These are phyloP conservation scores for Pseudozyma sp. DNA, from an alignment of 1,284 basidiomycete species.

Conservation along the genomic window DNA sequence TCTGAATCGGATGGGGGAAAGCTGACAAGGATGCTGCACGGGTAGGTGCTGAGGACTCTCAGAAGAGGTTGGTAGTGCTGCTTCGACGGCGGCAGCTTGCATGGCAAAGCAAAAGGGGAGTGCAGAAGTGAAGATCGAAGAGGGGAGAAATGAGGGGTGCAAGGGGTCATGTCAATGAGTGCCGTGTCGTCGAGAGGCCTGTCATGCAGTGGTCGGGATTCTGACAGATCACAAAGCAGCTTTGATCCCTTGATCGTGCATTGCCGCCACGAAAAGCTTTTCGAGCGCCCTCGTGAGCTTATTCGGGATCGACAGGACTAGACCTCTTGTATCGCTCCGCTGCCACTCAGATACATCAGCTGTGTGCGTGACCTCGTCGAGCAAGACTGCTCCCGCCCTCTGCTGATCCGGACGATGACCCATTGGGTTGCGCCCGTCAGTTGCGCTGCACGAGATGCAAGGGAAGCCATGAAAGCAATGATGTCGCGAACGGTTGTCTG, in stretches of 20 bases:
- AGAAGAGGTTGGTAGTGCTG: slow-evolving; percentile 2
- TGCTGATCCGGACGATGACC: too few relatives aligned
- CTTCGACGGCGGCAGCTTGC: slow-evolving; percentile 34
- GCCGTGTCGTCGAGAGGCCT: slow-evolving; percentile 16
- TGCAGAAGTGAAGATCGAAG: slow-evolving; percentile 2
- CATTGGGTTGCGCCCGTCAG: too few relatives aligned
- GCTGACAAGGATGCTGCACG: slow-evolving; percentile 1
- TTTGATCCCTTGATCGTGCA: background rate
- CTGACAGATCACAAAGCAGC: slow-evolving; percentile 6
- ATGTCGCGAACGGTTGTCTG: too few relatives aligned
- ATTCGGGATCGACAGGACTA: background rate
- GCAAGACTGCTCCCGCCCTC: too few relatives aligned
- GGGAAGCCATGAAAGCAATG: too few relatives aligned
- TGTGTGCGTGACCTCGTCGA: too few relatives aligned
- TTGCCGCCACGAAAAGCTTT: background rate
- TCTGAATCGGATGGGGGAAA: slow-evolving; percentile 9
- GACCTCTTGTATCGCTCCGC: too few relatives aligned
- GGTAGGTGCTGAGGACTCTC: too few relatives aligned
- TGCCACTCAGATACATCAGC: too few relatives aligned
- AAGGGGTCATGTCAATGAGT: slow-evolving; percentile 52
- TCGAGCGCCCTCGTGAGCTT: background rate
- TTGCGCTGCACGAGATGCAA: too few relatives aligned
- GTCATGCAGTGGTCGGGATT: slow-evolving; percentile 7
- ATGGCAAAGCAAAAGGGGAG: slow-evolving; percentile 15
- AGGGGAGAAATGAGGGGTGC: slow-evolving; percentile 45